These are phyloP conservation scores for Iberis amara DNA, from an alignment of 441 rosid species.

Conservation along the genomic window DNA sequence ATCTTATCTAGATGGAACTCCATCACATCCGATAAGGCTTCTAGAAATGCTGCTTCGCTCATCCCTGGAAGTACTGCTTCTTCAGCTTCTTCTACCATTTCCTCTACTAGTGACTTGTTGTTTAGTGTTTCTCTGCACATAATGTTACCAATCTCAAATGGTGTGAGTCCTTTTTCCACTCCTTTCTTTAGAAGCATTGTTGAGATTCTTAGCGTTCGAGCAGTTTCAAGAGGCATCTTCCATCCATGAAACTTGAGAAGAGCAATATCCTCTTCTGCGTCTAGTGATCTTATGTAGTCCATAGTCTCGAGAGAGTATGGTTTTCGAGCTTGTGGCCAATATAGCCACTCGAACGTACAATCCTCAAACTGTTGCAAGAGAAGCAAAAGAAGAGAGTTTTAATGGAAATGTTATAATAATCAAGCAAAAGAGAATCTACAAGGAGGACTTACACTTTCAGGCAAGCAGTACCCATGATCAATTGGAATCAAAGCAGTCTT, in stretches of 20 bases:
- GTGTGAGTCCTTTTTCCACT: constrained; percentile 58
- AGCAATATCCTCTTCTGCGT: constrained; percentile 72
- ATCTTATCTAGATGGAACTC: constrained; percentile 27
- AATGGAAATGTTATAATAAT: background rate
- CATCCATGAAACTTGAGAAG: constrained; percentile 63
- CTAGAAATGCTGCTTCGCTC: constrained; percentile 28
- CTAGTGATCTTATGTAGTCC: constrained; percentile 54
- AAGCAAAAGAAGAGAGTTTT: constrained; percentile 5
- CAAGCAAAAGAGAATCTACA: background rate
- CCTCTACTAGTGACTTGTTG: constrained; percentile 28
- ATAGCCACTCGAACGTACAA: constrained; percentile 83
- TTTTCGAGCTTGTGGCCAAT: constrained; percentile 79
- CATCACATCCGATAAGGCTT: constrained; percentile 27
- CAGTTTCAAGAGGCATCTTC: constrained; percentile 49
- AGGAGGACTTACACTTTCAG: constrained; percentile 59
- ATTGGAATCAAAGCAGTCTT: constrained; percentile 56
- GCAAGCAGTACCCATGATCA: constrained; percentile 84
- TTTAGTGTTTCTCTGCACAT: constrained; percentile 43
- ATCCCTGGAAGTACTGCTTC: constrained; percentile 32
- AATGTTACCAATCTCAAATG: constrained; percentile 60
- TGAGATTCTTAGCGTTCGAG: constrained; percentile 53
- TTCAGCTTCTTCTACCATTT: constrained; percentile 31
- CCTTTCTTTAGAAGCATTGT: constrained; percentile 86
- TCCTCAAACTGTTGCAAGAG: constrained; percentile 57
- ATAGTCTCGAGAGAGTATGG: constrained; percentile 49